Percentiles rank a stretch among this genome's conserved stretches.
phyloP scores from a whole-genome alignment of 345 rosid species.

The Lepidium didymum region DNA sequence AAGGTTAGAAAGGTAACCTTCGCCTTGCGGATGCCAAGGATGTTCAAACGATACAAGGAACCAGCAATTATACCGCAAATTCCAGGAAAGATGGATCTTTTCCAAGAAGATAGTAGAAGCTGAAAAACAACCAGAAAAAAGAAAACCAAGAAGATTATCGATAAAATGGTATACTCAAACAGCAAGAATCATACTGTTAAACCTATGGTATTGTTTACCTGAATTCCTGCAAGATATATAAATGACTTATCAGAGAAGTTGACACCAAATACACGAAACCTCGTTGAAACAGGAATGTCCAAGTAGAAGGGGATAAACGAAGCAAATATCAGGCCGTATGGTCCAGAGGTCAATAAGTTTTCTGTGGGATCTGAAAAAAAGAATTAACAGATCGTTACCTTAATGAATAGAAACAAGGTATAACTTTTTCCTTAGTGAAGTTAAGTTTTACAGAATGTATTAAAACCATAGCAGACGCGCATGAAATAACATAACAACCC shows the following conservation, averaged over 20 bases:
- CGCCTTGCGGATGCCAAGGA: conserved; percentile 70
- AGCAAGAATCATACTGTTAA: neutral
- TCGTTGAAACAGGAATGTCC: conserved; percentile 90
- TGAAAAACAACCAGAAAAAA: conserved; percentile 26
- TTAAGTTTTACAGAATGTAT: neutral
- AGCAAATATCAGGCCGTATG: conserved; percentile 91
- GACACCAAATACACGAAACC: conserved; percentile 65
- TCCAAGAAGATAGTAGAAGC: conserved; percentile 95
- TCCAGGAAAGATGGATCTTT: conserved; percentile 81
- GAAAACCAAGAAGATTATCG: neutral
- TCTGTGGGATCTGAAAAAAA: conserved; percentile 53
- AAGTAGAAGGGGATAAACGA: conserved; percentile 85
- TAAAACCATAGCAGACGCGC: neutral
- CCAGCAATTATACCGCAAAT: conserved; percentile 88
- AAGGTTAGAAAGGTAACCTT: conserved; percentile 45
- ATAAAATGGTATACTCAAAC: neutral
- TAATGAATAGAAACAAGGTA: neutral
- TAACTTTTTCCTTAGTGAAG: neutral
- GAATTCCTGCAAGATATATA: conserved; percentile 93
- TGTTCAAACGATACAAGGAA: conserved; percentile 75
- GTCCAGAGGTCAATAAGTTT: conserved; percentile 70
- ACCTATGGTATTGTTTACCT: conserved; percentile 39
- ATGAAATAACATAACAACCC: neutral
- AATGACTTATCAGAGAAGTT: conserved; percentile 87
- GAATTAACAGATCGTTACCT: neutral